Conservation (phyloP, 1,139 yeast species). For the Spencermartinsiella ligniputridi region DNA sequence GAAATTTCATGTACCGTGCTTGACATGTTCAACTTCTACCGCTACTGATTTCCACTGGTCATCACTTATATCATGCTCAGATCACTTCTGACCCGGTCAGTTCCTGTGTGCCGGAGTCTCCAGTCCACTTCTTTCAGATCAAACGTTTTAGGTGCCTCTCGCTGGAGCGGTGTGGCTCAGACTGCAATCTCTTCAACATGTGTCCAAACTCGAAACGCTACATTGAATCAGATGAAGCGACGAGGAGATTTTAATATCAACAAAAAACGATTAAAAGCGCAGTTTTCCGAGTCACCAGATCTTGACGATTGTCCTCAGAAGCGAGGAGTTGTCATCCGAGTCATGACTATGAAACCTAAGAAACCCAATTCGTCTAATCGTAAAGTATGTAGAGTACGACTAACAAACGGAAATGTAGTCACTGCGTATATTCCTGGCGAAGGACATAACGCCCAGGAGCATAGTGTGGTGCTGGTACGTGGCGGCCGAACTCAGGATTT, state of each 20-base stretch:
- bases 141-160: not conserved
- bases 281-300: constrained; percentile 77
- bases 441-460: constrained; percentile 98
- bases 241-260: constrained; percentile 34
- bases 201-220: constrained; percentile 7
- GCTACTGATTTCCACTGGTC: too few relatives aligned
- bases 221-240: constrained; percentile 28
- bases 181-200: too few relatives aligned
- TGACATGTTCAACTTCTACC: too few relatives aligned
- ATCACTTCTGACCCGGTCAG: not conserved
- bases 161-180: not conserved
- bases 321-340: constrained; percentile 92
- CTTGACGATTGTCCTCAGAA: constrained; percentile 75
- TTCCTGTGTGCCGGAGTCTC: not conserved
- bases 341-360: constrained; percentile 92
- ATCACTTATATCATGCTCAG: too few relatives aligned
- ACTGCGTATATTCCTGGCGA: constrained; percentile 98
- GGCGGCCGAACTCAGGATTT: constrained; percentile 98
- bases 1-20: too few relatives aligned
- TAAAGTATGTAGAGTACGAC: constrained; percentile 92
- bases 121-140: not conserved
- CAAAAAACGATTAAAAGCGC: constrained; percentile 33
- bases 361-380: constrained; percentile 98
- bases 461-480: constrained; percentile 89
- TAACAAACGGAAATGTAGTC: constrained; percentile 82